A percentile compares a stretch with the other conserved stretches of the same genome.
These are phyloP conservation scores for Neoboletus magnificus DNA, from an alignment of 768 basidiomycete genomes.

Conservation along the genomic window DNA sequence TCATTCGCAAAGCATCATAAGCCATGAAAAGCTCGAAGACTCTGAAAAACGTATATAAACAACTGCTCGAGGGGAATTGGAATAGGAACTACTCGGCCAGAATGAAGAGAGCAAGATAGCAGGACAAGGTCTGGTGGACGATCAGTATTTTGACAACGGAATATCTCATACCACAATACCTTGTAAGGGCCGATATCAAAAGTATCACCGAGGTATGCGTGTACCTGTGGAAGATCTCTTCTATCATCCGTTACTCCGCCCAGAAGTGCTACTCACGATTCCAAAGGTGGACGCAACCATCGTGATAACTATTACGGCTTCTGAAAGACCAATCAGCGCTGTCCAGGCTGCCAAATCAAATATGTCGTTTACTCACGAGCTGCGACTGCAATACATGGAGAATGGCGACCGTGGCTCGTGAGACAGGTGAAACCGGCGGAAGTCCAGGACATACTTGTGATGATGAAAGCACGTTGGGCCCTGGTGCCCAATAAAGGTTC, in stretches of 20 bases:
- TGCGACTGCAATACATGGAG: slow-evolving; percentile 38
- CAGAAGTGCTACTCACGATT: slow-evolving; percentile 41
- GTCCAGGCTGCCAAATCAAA: neutral
- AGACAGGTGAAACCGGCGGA: slow-evolving; percentile 2
- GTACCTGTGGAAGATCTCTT: slow-evolving; percentile 42
- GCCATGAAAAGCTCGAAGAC: slow-evolving; percentile 79
- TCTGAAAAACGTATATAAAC: slow-evolving; percentile 37
- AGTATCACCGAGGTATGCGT: slow-evolving; percentile 26
- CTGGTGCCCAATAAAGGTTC: slow-evolving; percentile 70
- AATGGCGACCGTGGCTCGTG: slow-evolving; percentile 7
- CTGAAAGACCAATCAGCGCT: slow-evolving; percentile 35
- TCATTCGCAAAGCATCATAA: slow-evolving; percentile 73
- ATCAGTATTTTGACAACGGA: slow-evolving; percentile 9
- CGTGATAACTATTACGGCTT: slow-evolving; percentile 69
- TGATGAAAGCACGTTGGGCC: slow-evolving; percentile 69
- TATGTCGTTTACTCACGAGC: slow-evolving; percentile 51
- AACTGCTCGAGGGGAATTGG: neutral
- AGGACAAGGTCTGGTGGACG: slow-evolving; percentile 62
- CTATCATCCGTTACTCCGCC: neutral
- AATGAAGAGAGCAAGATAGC: slow-evolving; percentile 81
- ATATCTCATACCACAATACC: slow-evolving; percentile 30
- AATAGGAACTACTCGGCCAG: slow-evolving; percentile 63
- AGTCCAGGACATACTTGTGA: slow-evolving; percentile 51
- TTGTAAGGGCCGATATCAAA: slow-evolving; percentile 44
- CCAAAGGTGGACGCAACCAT: slow-evolving; percentile 74